A percentile compares a stretch with the other conserved stretches of the same genome.
These are phyloP conservation scores for Suhomyces emberorum DNA, from an alignment of 805 yeast species.

Conservation along the genomic window DNA sequence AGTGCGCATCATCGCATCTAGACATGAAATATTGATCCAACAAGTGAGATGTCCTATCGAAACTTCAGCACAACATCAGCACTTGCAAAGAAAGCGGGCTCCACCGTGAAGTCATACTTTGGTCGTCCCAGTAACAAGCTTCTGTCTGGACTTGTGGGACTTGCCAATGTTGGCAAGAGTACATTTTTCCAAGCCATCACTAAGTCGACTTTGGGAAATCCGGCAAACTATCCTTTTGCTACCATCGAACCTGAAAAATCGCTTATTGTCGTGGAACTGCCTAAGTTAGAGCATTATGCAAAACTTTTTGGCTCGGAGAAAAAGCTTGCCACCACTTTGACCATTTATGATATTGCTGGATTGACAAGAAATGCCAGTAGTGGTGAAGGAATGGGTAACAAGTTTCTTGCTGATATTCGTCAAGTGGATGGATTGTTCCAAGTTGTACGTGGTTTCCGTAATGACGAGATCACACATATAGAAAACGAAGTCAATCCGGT, in stretches of 20 bases:
- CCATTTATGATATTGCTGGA: conserved; percentile 62
- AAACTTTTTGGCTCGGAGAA: conserved; percentile 47
- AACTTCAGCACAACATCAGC: background rate
- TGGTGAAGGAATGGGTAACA: conserved; percentile 75
- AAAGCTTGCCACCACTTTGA: conserved; percentile 52
- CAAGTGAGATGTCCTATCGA: background rate
- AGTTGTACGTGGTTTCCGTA: conserved; percentile 62
- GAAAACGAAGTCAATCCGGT: conserved; percentile 58
- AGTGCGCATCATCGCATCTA: too few relatives aligned
- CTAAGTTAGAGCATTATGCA: conserved; percentile 46
- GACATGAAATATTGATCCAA: too few relatives aligned
- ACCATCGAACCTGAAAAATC: conserved; percentile 71
- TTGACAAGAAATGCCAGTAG: conserved; percentile 54
- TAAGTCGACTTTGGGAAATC: conserved; percentile 52
- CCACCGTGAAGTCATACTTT: conserved; percentile 10
- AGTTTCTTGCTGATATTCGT: conserved; percentile 63
- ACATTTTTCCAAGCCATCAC: conserved; percentile 56
- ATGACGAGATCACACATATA: conserved; percentile 64
- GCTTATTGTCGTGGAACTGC: conserved; percentile 12
- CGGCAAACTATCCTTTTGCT: conserved; percentile 63
- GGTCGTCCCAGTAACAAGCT: conserved; percentile 39
- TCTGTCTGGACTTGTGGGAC: conserved; percentile 44
- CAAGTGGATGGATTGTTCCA: conserved; percentile 72
- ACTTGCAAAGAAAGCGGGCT: background rate
- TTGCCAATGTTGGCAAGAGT: conserved; percentile 59